Base-by-base conservation (phyloP, 208 protist genomes). In the Acanthamoeba culbertsoni region DNA sequence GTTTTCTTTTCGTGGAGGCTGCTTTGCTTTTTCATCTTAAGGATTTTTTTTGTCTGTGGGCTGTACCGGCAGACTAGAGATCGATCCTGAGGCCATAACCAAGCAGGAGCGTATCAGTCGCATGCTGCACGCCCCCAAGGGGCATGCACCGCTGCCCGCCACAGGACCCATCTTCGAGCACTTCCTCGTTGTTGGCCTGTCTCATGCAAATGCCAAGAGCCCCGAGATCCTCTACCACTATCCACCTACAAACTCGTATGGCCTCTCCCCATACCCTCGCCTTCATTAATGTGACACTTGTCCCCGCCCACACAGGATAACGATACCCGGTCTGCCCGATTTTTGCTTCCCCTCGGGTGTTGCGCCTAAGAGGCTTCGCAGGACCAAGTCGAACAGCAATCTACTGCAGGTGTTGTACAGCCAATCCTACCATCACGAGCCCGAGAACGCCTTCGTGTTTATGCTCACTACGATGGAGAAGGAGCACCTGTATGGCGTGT, bases 31-130 rank as follows among this genome's bases (percentile, higher is more conserved):
- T n/a, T n/a, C n/a, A n/a, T n/a, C n/a, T n/a, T n/a, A n/a, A n/a
- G n/a, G n/a, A n/a, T n/a, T n/a, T n/a, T n/a, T n/a, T n/a, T n/a
- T n/a, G n/a, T n/a, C n/a, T n/a, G n/a, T n/a, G n/a, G n/a, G n/a
- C n/a, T n/a, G n/a, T 63, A 14, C 7, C 62, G 40, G 71, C 31
- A 59, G 46, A n/a, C n/a, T 42, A 6, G 79, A 88, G 46, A 65
- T 88, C n/a, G 79, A 88, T n/a, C 79, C 79, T 10, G 79, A 88
- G 40, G 79, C 79, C 28, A 88, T 88, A 48, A 88, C 79, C 1
- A 55, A 88, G n/a, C 79, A 88, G 46, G 79, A 88, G 33, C 43
- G 79, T n/a, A 26, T 88, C 14, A 88, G 79, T 62, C 43, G 79
- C n/a, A 88, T 88, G 79, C 51, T 88, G n/a, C 79, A 88, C 26